Evolutionary conservation across 2,329 filamentous ascomycete species (phyloP), one percentile per base, ranked within the genome.

Genomic region (Berkeleyomyces rouxiae): DNA sequence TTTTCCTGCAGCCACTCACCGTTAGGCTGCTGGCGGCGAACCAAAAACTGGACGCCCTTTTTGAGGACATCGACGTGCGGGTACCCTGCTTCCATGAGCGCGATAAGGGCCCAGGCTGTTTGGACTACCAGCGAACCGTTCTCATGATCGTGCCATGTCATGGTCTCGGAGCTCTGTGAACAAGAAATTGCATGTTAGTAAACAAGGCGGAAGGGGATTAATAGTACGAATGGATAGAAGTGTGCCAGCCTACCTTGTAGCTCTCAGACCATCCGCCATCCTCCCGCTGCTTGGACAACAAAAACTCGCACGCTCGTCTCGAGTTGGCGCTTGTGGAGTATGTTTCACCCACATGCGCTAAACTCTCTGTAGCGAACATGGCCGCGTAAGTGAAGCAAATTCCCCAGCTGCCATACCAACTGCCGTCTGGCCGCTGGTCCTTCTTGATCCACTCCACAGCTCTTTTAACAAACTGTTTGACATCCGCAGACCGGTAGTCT

Each of bases 221-320:
- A 36, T 37, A 2, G 7, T 42, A 10, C 3, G 33, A n/a, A 9
- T 58, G 23, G 31, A 11, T 6, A 55, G 33, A 39, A 43, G 49
- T 7, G 31, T 13, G 13, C 11, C 23, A 59, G 67, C 76, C 67
- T 71, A 84, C 83, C 72, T 80, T 82, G 76, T 97, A 99, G 67
- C 87, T 92, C 75, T 99, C 93, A 2, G 92, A 95, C 93, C 93
- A 99, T 10, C 93, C 93, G 9, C 93, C 93, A 68, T 99, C 93
- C 7, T 80, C 79, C 71, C 88, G 84, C 74, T 97, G 93, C 70
- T 88, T 88, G 6, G 85, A 85, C 11, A 96, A 71, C 58, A 99
- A 78, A 73, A 96, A 99, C 3, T 91, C 81, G 70, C 92, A 97
- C 0, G 86, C 93, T 51, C 83, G 82, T 64, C 80, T 82, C 1